Percentiles rank a stretch among this genome's conserved stretches.
These are phyloP conservation scores for Saprolegnia diclina DNA, from an alignment of 352 stramenopile genomes.

Conservation along the genomic window DNA sequence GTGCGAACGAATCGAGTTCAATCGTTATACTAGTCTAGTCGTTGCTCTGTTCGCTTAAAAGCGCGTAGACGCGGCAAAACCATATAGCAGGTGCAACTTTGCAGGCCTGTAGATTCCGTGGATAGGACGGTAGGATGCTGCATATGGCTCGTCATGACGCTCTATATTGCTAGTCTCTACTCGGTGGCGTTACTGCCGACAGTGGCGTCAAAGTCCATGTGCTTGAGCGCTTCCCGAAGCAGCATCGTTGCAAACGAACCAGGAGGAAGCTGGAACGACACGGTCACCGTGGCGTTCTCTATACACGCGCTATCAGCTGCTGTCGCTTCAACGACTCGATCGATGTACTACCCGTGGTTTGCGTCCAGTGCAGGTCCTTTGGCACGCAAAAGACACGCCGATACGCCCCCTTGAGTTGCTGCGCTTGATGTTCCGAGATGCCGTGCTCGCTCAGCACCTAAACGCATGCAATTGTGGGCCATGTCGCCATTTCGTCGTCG, in stretches of 20 bases:
- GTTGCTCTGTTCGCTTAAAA: no score
- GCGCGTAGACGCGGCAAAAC: no score
- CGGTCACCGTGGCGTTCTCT: slow-evolving; percentile 26
- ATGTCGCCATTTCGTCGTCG: neutral
- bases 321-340: no score
- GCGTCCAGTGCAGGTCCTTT: slow-evolving; percentile 37
- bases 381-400: slow-evolving; percentile 42
- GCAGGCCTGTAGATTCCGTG: no score
- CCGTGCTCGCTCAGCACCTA: slow-evolving; percentile 48
- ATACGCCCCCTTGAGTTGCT: slow-evolving; percentile 56
- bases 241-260: slow-evolving; percentile 79
- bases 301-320: neutral
- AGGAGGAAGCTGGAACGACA: slow-evolving; percentile 53
- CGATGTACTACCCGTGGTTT: slow-evolving; percentile 11
- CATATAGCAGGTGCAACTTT: no score
- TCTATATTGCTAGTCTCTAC: no score
- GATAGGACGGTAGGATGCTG: no score
- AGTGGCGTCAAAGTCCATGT: slow-evolving; percentile 40
- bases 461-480: neutral
- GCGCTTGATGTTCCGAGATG: slow-evolving; percentile 38
- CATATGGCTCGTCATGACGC: no score
- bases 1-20: no score
- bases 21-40: no score
- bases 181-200: neutral
- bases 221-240: slow-evolving; percentile 53